Evolutionary conservation across 352 stramenopile species (phyloP), one percentile per base, ranked within the genome.

Genomic region (Pythium coloratum): DNA sequence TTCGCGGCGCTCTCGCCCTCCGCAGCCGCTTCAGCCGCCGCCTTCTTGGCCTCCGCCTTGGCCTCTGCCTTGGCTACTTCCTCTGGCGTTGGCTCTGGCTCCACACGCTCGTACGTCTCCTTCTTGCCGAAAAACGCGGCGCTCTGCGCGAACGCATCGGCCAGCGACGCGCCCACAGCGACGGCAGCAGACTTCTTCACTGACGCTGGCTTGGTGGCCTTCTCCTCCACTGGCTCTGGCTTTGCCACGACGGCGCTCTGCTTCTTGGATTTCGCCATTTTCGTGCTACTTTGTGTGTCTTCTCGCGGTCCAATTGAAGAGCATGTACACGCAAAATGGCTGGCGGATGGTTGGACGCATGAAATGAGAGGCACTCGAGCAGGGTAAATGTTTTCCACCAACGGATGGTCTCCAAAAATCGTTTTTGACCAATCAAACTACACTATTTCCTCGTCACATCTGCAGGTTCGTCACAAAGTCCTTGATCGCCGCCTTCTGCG

Each of bases 401-500:
- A 78, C 70, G 38, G 69, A 46, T 49, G 24, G 50, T 51, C 33
- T 63, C 33, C 38, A 59, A 71, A 59, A 60, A 59, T 65, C 33
- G 51, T 33, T 64, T 72, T 61, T 72, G 16, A 42, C 60, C 55
- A 60, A 68, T 61, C 59, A 56, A 5, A 64, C 38, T 16, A 71
- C 66, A 59, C 54, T 59, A 67, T 64, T 18, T 20, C 40, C 4
- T 34, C 10, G 64, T 67, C 54, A 69, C 61, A 69, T 73, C 57
- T 78, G 65, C 18, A 66, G 57, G 47, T 73, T 66, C 62, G 76
- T 88, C 62, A 92, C 88, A 65, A 89, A 92, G 57, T 89, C 79
- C 75, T 92, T 92, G 77, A 93, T 93, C 50, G 82, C 82, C 30
- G 84, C 80, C 76, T 93, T 93, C 70, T 89, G 71, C n/a, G 69